phyloP scores from a whole-genome alignment of 805 yeast genomes.

The Saturnispora halmiae region DNA sequence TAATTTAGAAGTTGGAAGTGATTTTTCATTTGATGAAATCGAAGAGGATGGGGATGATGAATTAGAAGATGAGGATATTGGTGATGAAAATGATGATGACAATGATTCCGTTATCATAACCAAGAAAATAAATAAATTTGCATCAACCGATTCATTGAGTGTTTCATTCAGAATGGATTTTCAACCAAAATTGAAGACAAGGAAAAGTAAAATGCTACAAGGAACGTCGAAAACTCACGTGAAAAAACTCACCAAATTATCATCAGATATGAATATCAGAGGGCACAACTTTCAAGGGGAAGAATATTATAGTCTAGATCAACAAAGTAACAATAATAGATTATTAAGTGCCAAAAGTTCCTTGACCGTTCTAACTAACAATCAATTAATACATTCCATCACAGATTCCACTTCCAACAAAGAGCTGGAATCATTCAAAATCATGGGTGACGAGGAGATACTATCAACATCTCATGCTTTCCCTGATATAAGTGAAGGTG shows the following conservation, averaged over 20 bases:
- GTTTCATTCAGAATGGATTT: conserved; percentile 25
- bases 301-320: not conserved
- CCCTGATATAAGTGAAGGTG: conserved; percentile 13
- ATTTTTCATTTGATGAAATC: conserved; percentile 19
- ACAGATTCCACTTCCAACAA: not conserved
- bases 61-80: conserved; percentile 9
- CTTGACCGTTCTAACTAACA: conserved; percentile 17
- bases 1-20: conserved; percentile 25
- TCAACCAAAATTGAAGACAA: conserved; percentile 20
- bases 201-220: conserved; percentile 21
- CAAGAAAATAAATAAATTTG: conserved; percentile 2
- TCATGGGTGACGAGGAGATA: conserved; percentile 8
- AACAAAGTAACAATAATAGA: not conserved
- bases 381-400: conserved; percentile 15
- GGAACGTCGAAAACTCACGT: conserved; percentile 22
- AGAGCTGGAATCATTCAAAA: not conserved
- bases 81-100: conserved; percentile 3
- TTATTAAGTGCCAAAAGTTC: conserved; percentile 12
- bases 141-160: conserved; percentile 21
- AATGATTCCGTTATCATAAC: conserved; percentile 5
- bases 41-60: conserved; percentile 16
- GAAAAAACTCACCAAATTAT: conserved; percentile 17
- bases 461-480: conserved; percentile 5
- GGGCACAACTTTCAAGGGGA: conserved; percentile 4
- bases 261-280: conserved; percentile 8